Evolutionary conservation across 2,329 filamentous ascomycete genomes (phyloP), one percentile per base, ranked within the genome.

Genomic region (Ophiostoma sp.): DNA sequence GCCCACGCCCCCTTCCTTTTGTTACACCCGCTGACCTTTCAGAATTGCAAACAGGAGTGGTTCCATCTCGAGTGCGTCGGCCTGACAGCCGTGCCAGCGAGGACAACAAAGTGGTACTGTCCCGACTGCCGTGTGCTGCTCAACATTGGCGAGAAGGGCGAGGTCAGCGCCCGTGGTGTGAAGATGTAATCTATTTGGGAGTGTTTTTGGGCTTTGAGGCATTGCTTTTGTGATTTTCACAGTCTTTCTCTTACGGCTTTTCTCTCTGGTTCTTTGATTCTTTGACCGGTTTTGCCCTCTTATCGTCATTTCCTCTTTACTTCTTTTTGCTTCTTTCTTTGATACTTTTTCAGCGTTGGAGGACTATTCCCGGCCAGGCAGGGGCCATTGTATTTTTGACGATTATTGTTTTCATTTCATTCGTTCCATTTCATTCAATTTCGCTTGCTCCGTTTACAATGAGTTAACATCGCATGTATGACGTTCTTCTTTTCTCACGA

Each of bases 31-130:
- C 63, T 52, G 36, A 59, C 42, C n/a, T 1, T 28, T 2, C 78
- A 87, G 83, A 84, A 92, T 82, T 96, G 93, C 82, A 90, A 93
- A 77, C 89, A 90, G 75, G 92, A 95, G 81, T 96, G 93, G 93
- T 96, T 95, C 80, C 93, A 96, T 79, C 86, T 96, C 55, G 89
- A 90, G 76, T 96, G 93, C 78, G 91, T 96, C 6, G 90, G 87
- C 5, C 84, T 96, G 45, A 84, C 86, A 12, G 86, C 90, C 31
- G 88, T 92, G 74, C 92, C 93, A 12, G 87, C 90, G 2, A 86
- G 92, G 22, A 92, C 91, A 42, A 91, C 91, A 2, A 94, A 94
- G 81, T 96, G 93, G 93, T 96, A 94, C 78, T 96, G 93, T 81
- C 92, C 92, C 1, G 90, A 93, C 69, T 96, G 93, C 79, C 85